Evolutionary conservation across 371 early-diverging fungal species (phyloP).

Genomic region (Conidiobolus incongruus): DNA sequence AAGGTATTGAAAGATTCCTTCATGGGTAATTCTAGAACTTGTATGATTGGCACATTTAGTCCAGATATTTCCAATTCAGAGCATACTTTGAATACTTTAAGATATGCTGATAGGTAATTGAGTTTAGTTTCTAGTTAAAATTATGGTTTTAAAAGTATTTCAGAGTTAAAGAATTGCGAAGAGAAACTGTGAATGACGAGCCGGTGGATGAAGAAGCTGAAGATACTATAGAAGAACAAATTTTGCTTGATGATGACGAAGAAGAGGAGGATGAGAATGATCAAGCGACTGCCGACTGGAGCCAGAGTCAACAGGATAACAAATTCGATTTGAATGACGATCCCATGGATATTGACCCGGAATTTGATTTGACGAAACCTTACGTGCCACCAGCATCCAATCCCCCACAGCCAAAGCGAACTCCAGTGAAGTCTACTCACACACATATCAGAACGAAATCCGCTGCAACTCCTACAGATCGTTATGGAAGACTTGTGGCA

Average conservation of each 20-base stretch:
- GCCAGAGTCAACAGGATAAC: no score
- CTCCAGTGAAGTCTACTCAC: no score
- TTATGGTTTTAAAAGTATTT: constrained; percentile 6
- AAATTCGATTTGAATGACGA: no score
- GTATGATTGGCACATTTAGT: constrained; percentile 94
- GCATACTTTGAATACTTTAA: constrained; percentile 93
- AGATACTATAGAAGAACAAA: constrained; percentile 1
- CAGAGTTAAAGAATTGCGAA: constrained; percentile 5
- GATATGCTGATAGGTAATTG: constrained; percentile 91
- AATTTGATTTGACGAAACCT: no score
- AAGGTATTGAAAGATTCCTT: constrained; percentile 92
- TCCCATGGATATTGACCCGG: no score
- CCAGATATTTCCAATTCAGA: constrained; percentile 83
- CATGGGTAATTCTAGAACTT: constrained; percentile 88
- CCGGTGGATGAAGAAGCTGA: constrained; percentile 6
- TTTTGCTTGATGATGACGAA: neutral
- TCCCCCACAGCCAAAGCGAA: no score
- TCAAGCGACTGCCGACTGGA: no score
- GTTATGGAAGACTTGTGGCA: no score
- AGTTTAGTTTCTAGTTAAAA: neutral
- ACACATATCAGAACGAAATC: no score
- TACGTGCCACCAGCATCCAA: no score
- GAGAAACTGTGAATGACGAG: constrained; percentile 6
- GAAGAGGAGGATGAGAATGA: neutral
- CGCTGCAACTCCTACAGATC: no score